Percentiles rank a stretch among this genome's conserved stretches.
Evolutionary conservation across 2,329 filamentous ascomycete species (phyloP).

Genomic region (Phaeoacremonium minimum): DNA sequence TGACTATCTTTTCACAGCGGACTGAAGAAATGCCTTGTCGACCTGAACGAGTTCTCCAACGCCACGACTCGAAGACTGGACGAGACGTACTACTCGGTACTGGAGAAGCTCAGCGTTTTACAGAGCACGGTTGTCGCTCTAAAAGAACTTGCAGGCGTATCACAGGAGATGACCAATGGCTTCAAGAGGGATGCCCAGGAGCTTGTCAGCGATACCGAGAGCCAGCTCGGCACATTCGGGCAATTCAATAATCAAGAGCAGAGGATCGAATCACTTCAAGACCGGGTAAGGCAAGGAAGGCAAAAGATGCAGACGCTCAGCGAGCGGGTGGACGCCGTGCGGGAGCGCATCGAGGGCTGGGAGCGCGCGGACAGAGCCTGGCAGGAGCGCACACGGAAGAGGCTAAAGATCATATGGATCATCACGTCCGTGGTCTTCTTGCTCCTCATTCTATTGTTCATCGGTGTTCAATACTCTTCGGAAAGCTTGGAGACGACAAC

Average conservation of each 20-base stretch:
- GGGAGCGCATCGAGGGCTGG: slow-evolving; percentile 61
- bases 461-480: slow-evolving; percentile 26
- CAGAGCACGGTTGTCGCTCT: slow-evolving; percentile 61
- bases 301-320: slow-evolving; percentile 56
- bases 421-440: slow-evolving; percentile 46
- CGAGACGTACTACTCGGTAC: slow-evolving; percentile 68
- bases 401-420: slow-evolving; percentile 61
- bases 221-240: slow-evolving; percentile 56
- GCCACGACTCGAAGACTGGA: slow-evolving; percentile 63
- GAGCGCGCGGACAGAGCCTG: slow-evolving; percentile 63
- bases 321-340: slow-evolving; percentile 59
- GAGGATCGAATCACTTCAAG: slow-evolving; percentile 58
- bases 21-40: slow-evolving; percentile 44
- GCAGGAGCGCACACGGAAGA: slow-evolving; percentile 62
- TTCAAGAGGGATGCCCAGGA: slow-evolving; percentile 58
- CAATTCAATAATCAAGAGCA: slow-evolving; percentile 62
- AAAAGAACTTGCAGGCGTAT: slow-evolving; percentile 61
- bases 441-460: slow-evolving; percentile 38
- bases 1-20: slow-evolving; percentile 29
- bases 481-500: slow-evolving; percentile 5
- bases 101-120: slow-evolving; percentile 63
- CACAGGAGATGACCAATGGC: slow-evolving; percentile 49
- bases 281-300: slow-evolving; percentile 56
- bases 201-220: slow-evolving; percentile 54
- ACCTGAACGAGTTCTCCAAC: slow-evolving; percentile 57